phyloP scores from a whole-genome alignment of 1,139 yeast genomes.

The Lodderomyces jiufengensis region DNA sequence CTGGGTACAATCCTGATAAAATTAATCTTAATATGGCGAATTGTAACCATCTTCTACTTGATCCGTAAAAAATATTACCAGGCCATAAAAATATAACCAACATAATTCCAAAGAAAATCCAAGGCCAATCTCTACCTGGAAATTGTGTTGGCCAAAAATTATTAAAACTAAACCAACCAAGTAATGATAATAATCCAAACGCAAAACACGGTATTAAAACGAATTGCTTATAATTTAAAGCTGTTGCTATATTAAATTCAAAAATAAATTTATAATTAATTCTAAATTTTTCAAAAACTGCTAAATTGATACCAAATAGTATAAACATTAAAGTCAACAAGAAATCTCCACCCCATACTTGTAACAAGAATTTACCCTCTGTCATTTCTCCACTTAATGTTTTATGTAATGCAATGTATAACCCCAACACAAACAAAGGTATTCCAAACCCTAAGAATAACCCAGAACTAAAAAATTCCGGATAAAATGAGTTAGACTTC shows the following conservation, averaged over 20 bases:
- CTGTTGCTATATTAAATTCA: constrained; percentile 74
- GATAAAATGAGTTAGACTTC: constrained; percentile 32
- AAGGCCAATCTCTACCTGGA: constrained; percentile 77
- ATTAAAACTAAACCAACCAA: constrained; percentile 74
- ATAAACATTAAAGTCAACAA: constrained; percentile 55
- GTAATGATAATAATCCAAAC: constrained; percentile 52
- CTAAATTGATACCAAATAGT: constrained; percentile 65
- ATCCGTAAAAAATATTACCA: constrained; percentile 46
- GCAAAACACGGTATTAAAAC: constrained; percentile 60
- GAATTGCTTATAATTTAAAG: constrained; percentile 65
- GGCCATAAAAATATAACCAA: constrained; percentile 61
- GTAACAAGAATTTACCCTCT: constrained; percentile 61
- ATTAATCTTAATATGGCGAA: constrained; percentile 68
- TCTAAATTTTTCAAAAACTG: constrained; percentile 68
- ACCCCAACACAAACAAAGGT: constrained; percentile 55
- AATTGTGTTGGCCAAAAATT: constrained; percentile 60
- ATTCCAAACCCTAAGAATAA: constrained; percentile 64
- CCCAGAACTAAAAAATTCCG: constrained; percentile 57
- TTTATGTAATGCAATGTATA: constrained; percentile 47
- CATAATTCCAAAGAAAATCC: constrained; percentile 63
- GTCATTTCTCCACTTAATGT: constrained; percentile 38
- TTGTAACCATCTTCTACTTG: constrained; percentile 71
- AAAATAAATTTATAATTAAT: constrained; percentile 90
- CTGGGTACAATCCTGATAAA: constrained; percentile 86
- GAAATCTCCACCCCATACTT: constrained; percentile 91